Conservation (phyloP, 768 basidiomycete genomes). For the Pulveroboletus ravenelii region DNA sequence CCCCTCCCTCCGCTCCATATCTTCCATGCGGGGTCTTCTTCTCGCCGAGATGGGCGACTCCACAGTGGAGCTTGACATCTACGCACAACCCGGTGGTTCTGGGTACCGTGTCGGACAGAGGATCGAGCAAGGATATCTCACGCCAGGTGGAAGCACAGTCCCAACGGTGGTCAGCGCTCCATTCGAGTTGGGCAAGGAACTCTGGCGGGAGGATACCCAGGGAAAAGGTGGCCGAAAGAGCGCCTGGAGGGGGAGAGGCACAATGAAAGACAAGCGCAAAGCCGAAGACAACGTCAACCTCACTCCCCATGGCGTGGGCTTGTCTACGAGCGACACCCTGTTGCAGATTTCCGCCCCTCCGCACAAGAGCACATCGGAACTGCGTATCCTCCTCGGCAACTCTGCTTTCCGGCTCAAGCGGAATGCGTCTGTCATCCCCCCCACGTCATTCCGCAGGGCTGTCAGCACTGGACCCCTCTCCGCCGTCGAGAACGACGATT, state of each 20-base stretch:
- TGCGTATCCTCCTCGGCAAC: conserved; percentile 61
- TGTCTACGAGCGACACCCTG: conserved; percentile 48
- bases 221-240: conserved; percentile 4
- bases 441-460: conserved; percentile 9
- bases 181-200: conserved; percentile 18
- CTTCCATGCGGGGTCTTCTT: conserved; percentile 44
- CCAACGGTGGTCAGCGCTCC: conserved; percentile 5
- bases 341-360: conserved; percentile 48
- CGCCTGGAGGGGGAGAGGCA: conserved; percentile 13
- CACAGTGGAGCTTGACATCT: conserved; percentile 42
- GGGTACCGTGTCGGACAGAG: conserved; percentile 39
- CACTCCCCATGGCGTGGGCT: conserved; percentile 22
- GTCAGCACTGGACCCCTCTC: conserved; percentile 3
- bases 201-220: conserved; percentile 18
- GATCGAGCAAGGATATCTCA: conserved; percentile 31
- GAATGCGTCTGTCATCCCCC: conserved; percentile 43
- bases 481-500: conserved; percentile 5
- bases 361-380: conserved; percentile 49
- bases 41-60: conserved; percentile 45
- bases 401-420: conserved; percentile 50
- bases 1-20: conserved; percentile 31
- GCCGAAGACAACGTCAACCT: conserved; percentile 3
- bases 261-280: conserved; percentile 4
- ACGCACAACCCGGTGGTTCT: conserved; percentile 31
- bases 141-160: conserved; percentile 28